Percentiles rank a stretch among this genome's conserved stretches.
These are phyloP conservation scores for Phyllosticta ampelicida DNA, from an alignment of 2,329 filamentous ascomycete genomes.

Conservation along the genomic window DNA sequence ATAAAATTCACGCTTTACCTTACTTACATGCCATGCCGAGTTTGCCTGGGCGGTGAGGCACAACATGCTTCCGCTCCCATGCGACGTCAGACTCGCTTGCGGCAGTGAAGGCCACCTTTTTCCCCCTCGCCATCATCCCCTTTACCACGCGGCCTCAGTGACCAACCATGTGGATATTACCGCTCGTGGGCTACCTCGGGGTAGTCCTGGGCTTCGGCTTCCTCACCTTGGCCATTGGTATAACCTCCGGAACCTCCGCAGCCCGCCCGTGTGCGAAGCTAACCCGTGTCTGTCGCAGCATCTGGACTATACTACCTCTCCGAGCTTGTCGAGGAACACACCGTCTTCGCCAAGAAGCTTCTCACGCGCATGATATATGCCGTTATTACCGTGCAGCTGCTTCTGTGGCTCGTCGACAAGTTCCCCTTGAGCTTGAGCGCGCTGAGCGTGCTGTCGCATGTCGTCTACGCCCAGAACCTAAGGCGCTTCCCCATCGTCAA, in stretches of 20 bases:
- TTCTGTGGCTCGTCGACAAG: conserved; percentile 72
- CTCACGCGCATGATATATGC: conserved; percentile 75
- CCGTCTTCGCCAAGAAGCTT: conserved; percentile 81
- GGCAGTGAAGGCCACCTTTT: conserved; percentile 7
- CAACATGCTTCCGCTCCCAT: background rate
- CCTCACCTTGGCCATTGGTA: conserved; percentile 86
- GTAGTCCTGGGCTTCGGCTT: conserved; percentile 85
- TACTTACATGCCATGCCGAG: no score
- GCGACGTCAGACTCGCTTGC: conserved; percentile 10
- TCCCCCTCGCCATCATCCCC: background rate
- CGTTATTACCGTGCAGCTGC: conserved; percentile 61
- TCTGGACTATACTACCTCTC: conserved; percentile 98
- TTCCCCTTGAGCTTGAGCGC: conserved; percentile 67
- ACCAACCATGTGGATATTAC: conserved; percentile 85
- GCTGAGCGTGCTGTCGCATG: conserved; percentile 69
- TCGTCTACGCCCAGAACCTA: conserved; percentile 83
- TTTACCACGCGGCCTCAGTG: background rate
- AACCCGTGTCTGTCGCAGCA: conserved; percentile 39
- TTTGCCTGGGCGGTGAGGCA: no score
- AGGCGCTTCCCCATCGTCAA: conserved; percentile 66
- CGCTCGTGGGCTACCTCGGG: conserved; percentile 80
- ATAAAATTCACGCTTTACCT: no score
- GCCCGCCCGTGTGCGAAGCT: background rate
- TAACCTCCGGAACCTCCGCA: background rate
- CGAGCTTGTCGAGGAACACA: conserved; percentile 96